Evolutionary conservation across 2,329 filamentous ascomycete genomes (phyloP), one percentile per base, ranked within the genome.

Genomic region (Talaromyces verruculosus): DNA sequence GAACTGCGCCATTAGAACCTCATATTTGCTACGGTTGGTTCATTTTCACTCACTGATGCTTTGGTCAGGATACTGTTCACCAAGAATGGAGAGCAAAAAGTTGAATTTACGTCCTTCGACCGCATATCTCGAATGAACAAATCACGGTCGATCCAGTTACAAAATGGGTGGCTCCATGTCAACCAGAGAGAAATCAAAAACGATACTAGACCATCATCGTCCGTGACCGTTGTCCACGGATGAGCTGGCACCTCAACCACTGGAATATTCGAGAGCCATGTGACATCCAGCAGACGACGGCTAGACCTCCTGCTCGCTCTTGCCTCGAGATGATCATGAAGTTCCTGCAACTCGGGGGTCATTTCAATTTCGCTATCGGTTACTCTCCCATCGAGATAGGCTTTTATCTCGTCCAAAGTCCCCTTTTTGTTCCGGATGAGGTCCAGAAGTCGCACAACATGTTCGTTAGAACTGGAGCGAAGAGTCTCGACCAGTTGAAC

Each of bases 71-170:
- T 74, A 1, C 71, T 71, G 63, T 78, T 77, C 3, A 79, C 76
- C 25, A 78, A 63, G 8, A 78, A 73, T 5, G 76, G 73, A 10
- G 76, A 78, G 61, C 76, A 78, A 61, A 72, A 77, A 6, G 67
- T 65, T 1, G 72, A 70, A 5, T 68, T 68, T 11, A 72, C 19
- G 19, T 74, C 67, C 4, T 72, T 72, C 17, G 72, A 68, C 65
- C 67, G 69, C 77, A 79, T 79, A 45, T 75, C 76, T 33, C 70
- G 68, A 8, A 79, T 63, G 60, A 79, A 78, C 19, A 74, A 45
- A 53, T 74, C 74, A 3, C 73, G 71, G 65, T 78, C 74, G 19
- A 78, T 68, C 66, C 70, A 74, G 60, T 77, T 74, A 33, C 68
- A 69, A 33, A 72, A 76, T 2, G 73, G 74, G 67, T 74, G 73